Evolutionary conservation across 2,329 filamentous ascomycete genomes (phyloP).

Genomic region (Exophiala oligosperma): DNA sequence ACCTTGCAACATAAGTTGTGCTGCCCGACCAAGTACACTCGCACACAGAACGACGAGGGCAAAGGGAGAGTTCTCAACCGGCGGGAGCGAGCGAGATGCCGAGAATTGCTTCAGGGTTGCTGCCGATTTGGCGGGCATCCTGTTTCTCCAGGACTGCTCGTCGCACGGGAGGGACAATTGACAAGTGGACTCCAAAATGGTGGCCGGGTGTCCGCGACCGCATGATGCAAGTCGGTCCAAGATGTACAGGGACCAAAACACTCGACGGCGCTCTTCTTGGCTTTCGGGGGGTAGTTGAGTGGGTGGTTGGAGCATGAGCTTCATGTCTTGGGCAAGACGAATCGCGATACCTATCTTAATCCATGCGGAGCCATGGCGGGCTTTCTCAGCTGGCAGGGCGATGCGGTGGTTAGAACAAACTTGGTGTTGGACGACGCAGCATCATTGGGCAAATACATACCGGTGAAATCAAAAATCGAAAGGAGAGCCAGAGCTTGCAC

Average conservation of each 20-base stretch:
- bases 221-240: slow-evolving; percentile 35
- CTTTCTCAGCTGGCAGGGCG: slow-evolving; percentile 28
- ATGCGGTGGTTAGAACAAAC: neutral
- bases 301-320: slow-evolving; percentile 43
- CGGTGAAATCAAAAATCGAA: slow-evolving; percentile 40
- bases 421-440: neutral
- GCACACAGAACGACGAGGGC: neutral
- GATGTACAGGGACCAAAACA: slow-evolving; percentile 35
- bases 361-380: slow-evolving; percentile 36
- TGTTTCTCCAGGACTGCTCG: slow-evolving; percentile 9
- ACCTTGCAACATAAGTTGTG: slow-evolving; percentile 1
- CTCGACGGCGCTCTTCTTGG: slow-evolving; percentile 33
- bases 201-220: slow-evolving; percentile 19
- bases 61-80: neutral
- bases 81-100: neutral
- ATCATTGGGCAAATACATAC: slow-evolving; percentile 28
- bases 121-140: neutral
- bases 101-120: neutral
- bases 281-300: slow-evolving; percentile 22
- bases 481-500: slow-evolving; percentile 41
- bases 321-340: slow-evolving; percentile 68
- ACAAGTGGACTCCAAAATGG: slow-evolving; percentile 19
- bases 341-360: slow-evolving; percentile 56
- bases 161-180: slow-evolving; percentile 23
- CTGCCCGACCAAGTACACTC: neutral